Conservation (phyloP, 2,329 filamentous ascomycete genomes). For the Phialophora expanda region DNA sequence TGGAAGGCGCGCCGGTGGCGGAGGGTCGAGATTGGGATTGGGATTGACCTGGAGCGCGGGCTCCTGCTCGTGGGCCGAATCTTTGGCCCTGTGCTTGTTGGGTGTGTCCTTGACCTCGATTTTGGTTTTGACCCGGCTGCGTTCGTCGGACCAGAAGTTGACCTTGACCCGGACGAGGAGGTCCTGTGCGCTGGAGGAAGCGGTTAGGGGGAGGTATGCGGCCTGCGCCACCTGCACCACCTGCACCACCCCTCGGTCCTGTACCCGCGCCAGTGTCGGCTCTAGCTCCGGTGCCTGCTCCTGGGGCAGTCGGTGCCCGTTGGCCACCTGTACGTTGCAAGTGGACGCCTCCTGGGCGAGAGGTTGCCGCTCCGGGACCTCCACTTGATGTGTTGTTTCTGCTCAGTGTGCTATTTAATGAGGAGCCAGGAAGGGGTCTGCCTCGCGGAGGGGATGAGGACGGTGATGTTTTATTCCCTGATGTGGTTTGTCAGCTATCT, state of each 20-base stretch:
- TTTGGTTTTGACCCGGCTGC: background rate
- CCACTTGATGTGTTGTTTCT: constrained; percentile 2
- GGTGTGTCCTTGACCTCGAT: constrained; percentile 2
- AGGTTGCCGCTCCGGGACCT: background rate
- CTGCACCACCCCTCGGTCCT: background rate
- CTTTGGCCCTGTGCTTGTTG: constrained; percentile 5
- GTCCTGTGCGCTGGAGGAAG: constrained; percentile 22
- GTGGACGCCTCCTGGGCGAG: background rate
- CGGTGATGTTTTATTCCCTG: constrained; percentile 11
- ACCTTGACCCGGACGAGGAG: constrained; percentile 16
- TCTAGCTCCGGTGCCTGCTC: background rate
- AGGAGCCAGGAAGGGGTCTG: constrained; percentile 4
- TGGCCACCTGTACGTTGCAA: constrained; percentile 12
- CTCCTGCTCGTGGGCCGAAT: background rate
- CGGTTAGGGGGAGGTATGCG: constrained; percentile 11
- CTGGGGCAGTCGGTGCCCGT: background rate
- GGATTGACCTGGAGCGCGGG: background rate
- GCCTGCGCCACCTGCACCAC: constrained; percentile 3
- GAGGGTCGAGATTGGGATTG: background rate
- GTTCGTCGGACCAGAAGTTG: background rate
- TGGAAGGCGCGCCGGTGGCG: background rate
- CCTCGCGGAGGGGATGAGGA: constrained; percentile 1
- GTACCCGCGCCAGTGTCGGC: background rate
- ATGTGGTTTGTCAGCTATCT: background rate
- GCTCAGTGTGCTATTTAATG: constrained; percentile 1